Evolutionary conservation across 305 asterid genomes (phyloP), one percentile per base, ranked within the genome.

Genomic region (Solanum chacoense): DNA sequence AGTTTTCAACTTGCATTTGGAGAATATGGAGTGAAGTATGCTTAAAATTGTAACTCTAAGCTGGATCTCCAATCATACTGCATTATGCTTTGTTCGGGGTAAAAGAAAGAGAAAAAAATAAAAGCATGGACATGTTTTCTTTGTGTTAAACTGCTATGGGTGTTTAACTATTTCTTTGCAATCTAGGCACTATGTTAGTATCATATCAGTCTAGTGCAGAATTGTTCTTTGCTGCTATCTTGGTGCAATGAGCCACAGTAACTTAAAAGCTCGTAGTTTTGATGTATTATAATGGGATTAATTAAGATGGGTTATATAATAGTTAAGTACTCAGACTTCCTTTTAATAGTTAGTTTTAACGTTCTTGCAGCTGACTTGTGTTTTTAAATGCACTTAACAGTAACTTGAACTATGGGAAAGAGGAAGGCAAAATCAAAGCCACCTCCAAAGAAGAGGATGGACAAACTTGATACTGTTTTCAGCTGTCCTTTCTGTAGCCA

Each of bases 381-480:
- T 84, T 22, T 22, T 55, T 55, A 3, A 55, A 31, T 84, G 87
- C 32, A 12, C 22, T 31, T 55, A 3, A 86, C 81, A 86, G 84
- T 26, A 86, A 28, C 45, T 93, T 89, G 90, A 94, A 88, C 88
- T 71, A 97, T 96, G 99, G 98, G 99, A 24, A 97, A 96, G 97
- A 96, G 99, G 92, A 97, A 97, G 92, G 94, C 99, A n/a, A 95
- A 94, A 87, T 96, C 99, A 11, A 97, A 96, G 95, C 99, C 99
- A 72, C 94, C 97, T 36, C 94, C 98, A 45, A 97, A 91, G 97
- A 97, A 97, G 94, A 90, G 97, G 77, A 95, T 93, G 96, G 99
- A 96, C 95, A 96, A 97, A 91, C 99, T 97, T 24, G 99, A 97
- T 91, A 96, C 98, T n/a, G 97, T 94, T 86, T 97, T 97, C 91